Percentiles rank a stretch among this genome's conserved stretches.
These are phyloP conservation scores for bread wheat (Triticum aestivum) DNA, from an alignment of 176 grass and related monocot genomes.

Conservation along the genomic window DNA sequence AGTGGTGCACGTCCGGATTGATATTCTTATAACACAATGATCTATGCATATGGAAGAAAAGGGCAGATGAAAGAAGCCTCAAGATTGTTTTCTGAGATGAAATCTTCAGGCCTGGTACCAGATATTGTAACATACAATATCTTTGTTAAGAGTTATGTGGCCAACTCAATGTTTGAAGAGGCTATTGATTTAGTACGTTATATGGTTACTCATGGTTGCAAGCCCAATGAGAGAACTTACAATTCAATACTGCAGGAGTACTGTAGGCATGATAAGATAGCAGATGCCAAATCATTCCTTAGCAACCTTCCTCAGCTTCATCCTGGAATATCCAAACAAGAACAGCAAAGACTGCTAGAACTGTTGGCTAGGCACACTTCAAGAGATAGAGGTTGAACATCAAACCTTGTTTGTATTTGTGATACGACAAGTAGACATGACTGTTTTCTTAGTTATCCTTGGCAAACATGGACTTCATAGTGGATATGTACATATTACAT, in stretches of 20 bases:
- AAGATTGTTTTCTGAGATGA: conserved; percentile 81
- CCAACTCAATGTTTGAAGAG: conserved; percentile 76
- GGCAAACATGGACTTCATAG: conserved; percentile 7
- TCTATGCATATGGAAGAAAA: conserved; percentile 88
- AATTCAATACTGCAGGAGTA: conserved; percentile 70
- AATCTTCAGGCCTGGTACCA: conserved; percentile 62
- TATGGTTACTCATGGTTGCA: conserved; percentile 70
- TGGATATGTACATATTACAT: conserved; percentile 25
- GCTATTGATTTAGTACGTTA: conserved; percentile 76
- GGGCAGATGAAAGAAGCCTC: conserved; percentile 76
- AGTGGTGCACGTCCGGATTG: conserved; percentile 65
- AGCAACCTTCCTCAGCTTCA: conserved; percentile 53
- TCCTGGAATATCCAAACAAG: conserved; percentile 65
- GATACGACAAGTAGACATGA: background rate
- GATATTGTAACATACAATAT: conserved; percentile 92
- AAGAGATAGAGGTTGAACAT: conserved; percentile 7
- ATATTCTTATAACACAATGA: conserved; percentile 94
- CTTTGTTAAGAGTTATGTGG: conserved; percentile 82
- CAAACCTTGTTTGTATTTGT: background rate
- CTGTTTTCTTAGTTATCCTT: background rate
- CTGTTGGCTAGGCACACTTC: conserved; percentile 33
- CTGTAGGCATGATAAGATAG: conserved; percentile 52
- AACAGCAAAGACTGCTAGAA: conserved; percentile 44
- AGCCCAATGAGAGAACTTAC: conserved; percentile 78
- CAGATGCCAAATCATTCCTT: conserved; percentile 62